A percentile compares a stretch with the other conserved stretches of the same genome.
Evolutionary conservation across 805 yeast species (phyloP).

Genomic region (Vanderwaltozyma yarrowii): DNA sequence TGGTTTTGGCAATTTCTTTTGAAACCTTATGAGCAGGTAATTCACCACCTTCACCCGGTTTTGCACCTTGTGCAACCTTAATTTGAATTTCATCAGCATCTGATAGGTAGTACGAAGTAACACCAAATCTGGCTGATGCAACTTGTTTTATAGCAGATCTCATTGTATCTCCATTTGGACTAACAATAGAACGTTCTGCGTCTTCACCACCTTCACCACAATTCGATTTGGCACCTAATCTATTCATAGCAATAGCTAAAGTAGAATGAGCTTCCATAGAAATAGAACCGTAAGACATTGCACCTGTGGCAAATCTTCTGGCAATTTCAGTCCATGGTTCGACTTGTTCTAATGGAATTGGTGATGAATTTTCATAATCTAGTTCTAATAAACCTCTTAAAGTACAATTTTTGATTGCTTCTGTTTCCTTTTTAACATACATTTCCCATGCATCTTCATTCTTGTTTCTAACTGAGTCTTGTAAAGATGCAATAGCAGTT

Average conservation of each 20-base stretch:
- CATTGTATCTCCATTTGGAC: constrained; percentile 91
- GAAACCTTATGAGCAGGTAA: constrained; percentile 91
- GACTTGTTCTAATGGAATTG: constrained; percentile 93
- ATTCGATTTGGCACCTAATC: constrained; percentile 94
- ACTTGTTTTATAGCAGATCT: constrained; percentile 97
- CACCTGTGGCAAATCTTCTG: constrained; percentile 96
- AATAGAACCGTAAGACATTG: constrained; percentile 98
- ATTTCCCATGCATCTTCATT: constrained; percentile 88
- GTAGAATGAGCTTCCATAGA: constrained; percentile 98
- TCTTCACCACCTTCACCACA: constrained; percentile 99
- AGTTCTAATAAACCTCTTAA: constrained; percentile 88
- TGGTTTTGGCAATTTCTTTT: constrained; percentile 78
- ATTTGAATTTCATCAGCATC: constrained; percentile 97
- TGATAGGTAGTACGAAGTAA: constrained; percentile 84
- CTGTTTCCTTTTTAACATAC: constrained; percentile 81
- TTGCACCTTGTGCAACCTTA: constrained; percentile 99
- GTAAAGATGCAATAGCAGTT: constrained; percentile 85
- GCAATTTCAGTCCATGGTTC: constrained; percentile 99
- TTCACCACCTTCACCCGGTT: constrained; percentile 99
- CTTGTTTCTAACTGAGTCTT: constrained; percentile 97
- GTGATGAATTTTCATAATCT: constrained; percentile 58
- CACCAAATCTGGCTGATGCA: constrained; percentile 98
- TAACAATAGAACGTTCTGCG: constrained; percentile 72
- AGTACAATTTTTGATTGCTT: constrained; percentile 87
- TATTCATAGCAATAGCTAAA: constrained; percentile 95